Base-by-base conservation (phyloP, 2,329 filamentous ascomycete genomes). In the Verticillium nonalfalfae region DNA sequence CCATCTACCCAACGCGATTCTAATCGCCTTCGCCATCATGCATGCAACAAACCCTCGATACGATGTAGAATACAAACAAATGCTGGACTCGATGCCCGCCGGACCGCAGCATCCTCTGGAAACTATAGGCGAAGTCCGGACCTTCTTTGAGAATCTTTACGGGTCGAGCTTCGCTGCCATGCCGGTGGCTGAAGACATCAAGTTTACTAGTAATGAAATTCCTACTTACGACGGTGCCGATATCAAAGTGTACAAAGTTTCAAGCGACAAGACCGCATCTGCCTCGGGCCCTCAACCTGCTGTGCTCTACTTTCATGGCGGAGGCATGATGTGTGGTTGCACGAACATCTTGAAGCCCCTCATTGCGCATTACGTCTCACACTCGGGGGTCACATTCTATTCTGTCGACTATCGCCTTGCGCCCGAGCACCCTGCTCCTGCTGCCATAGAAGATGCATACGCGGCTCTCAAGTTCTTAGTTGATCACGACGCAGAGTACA, bases 381-480 rank as follows among this genome's bases (percentile, higher is more conserved):
- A 60, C 4, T 68, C 71, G 4, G 71, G 73, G 1, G 68, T 78
- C 13, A 71, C 72, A 4, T 68, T 77, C 50, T 70, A 76, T 52
- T 68, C 70, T 1, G 69, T 78, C 26, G 76, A 79, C 14, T 81
- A 79, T 67, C 71, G 78, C 3, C 70, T 78, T 4, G 75, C 78
- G 4, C 78, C 78, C 1, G 78, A 81, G 64, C 62, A 75, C 55
- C 72, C 69, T 3, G 73, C 72, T 13, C 76, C 77, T 0, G 65
- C 66, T 0, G 74, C 70, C 0, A 65, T 75, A 0, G 70, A 75
- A 52, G 78, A 80, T 61, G 69, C 68, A 52, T 74, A 75, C 63
- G 69, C 70, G 1, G 72, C 64, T 0, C 58, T 74, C 3, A 54
- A 64, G 39, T 69, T 71, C 66, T 56, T 74, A 0, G 60, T 62